Conservation (phyloP, 345 rosid species). For the Mangifera indica region DNA sequence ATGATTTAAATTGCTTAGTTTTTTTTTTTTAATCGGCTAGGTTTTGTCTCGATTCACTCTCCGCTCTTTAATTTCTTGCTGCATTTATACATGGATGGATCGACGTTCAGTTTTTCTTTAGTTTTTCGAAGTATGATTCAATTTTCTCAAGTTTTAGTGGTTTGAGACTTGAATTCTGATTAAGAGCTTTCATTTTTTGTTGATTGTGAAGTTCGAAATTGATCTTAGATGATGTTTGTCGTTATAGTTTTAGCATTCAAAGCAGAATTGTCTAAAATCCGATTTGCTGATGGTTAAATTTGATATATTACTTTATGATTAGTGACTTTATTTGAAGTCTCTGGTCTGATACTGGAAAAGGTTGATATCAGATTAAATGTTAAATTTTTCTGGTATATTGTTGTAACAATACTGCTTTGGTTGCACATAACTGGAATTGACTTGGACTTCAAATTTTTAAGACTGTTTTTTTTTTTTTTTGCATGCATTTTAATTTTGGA, state of each 20-base stretch:
- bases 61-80: background rate
- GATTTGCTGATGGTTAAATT: background rate
- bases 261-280: background rate
- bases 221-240: background rate
- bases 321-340: background rate
- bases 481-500: background rate
- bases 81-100: background rate
- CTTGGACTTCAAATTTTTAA: background rate
- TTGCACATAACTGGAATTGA: background rate
- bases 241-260: background rate
- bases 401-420: background rate
- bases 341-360: background rate
- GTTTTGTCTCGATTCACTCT: background rate
- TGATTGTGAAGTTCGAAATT: background rate
- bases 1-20: background rate
- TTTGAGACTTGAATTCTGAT: background rate
- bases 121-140: background rate
- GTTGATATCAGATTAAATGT: background rate
- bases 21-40: background rate
- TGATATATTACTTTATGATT: background rate
- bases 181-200: background rate
- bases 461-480: background rate
- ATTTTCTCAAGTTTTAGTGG: background rate
- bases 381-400: background rate
- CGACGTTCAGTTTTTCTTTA: background rate